Evolutionary conservation across 352 stramenopile genomes (phyloP).

Genomic region (Phytophthora sp.): DNA sequence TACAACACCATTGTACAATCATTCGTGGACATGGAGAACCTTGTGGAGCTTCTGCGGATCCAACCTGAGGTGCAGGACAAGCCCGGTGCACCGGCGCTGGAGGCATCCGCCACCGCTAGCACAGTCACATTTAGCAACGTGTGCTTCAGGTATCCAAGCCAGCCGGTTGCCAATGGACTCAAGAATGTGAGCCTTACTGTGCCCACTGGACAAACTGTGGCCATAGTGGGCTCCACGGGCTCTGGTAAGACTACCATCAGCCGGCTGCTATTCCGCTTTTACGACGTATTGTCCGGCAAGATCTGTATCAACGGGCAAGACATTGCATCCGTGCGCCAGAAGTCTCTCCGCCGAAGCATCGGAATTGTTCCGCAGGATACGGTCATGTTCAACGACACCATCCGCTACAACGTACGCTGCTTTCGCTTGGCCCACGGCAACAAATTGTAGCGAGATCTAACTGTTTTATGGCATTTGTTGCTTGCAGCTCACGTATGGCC

Average conservation of each 20-base stretch:
- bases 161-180: slow-evolving; percentile 85
- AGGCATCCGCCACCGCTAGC: slow-evolving; percentile 44
- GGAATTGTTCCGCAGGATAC: slow-evolving; percentile 97
- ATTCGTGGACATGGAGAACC: slow-evolving; percentile 96
- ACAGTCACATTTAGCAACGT: slow-evolving; percentile 94
- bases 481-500: slow-evolving; percentile 91
- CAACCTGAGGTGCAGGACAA: slow-evolving; percentile 93
- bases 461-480: neutral
- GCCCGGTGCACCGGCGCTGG: slow-evolving; percentile 66
- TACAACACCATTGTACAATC: slow-evolving; percentile 98
- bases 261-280: slow-evolving; percentile 96
- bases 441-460: neutral
- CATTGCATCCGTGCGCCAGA: slow-evolving; percentile 86
- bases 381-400: slow-evolving; percentile 97
- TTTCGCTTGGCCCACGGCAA: neutral
- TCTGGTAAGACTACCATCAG: slow-evolving; percentile 95
- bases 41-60: slow-evolving; percentile 94
- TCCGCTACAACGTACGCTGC: slow-evolving; percentile 93
- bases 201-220: slow-evolving; percentile 86
- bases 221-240: slow-evolving; percentile 93
- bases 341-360: slow-evolving; percentile 89
- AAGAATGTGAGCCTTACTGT: slow-evolving; percentile 83
- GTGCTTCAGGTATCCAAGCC: slow-evolving; percentile 91
- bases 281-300: slow-evolving; percentile 89
- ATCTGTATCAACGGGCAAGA: slow-evolving; percentile 92